Evolutionary conservation across 495 filamentous ascomycete species (phyloP).

Genomic region (Tuber calosporum): DNA sequence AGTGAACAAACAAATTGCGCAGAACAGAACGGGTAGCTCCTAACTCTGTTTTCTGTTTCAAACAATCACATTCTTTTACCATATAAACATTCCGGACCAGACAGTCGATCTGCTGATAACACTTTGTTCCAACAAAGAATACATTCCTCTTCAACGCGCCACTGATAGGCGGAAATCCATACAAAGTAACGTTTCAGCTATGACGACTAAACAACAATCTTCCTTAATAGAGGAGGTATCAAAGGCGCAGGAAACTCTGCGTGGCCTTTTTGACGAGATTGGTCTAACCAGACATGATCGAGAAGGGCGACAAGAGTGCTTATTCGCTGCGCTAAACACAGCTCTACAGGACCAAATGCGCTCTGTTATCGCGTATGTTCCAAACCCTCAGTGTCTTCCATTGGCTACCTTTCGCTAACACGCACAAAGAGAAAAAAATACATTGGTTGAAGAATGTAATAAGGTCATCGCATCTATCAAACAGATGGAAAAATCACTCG

Average conservation of each 20-base stretch:
- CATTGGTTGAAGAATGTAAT: slow-evolving; percentile 78
- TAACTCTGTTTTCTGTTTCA: not conserved
- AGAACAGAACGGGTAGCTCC: slow-evolving; percentile 1
- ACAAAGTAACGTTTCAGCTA: not conserved
- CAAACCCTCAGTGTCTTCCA: not conserved
- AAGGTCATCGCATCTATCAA: slow-evolving; percentile 73
- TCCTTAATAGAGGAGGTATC: slow-evolving; percentile 31
- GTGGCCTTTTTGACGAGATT: slow-evolving; percentile 93
- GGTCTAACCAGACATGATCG: slow-evolving; percentile 84
- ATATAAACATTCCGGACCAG: not conserved
- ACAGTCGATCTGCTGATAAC: slow-evolving; percentile 14
- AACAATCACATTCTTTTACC: not conserved
- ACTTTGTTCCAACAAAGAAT: not conserved
- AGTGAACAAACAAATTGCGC: slow-evolving; percentile 2
- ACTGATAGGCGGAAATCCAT: not conserved
- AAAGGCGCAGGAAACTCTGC: slow-evolving; percentile 48
- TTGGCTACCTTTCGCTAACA: slow-evolving; percentile 38
- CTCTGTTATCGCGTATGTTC: slow-evolving; percentile 15
- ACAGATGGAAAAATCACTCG: slow-evolving; percentile 88
- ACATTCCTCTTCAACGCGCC: not conserved
- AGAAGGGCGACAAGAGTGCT: slow-evolving; percentile 77
- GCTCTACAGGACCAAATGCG: slow-evolving; percentile 41
- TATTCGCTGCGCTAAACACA: slow-evolving; percentile 44
- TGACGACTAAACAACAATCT: slow-evolving; percentile 12
- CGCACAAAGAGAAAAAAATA: slow-evolving; percentile 67